Percentiles rank a stretch among this genome's conserved stretches.
phyloP scores from a whole-genome alignment of 2,329 filamentous ascomycete species.

The Zarea fungicola region DNA sequence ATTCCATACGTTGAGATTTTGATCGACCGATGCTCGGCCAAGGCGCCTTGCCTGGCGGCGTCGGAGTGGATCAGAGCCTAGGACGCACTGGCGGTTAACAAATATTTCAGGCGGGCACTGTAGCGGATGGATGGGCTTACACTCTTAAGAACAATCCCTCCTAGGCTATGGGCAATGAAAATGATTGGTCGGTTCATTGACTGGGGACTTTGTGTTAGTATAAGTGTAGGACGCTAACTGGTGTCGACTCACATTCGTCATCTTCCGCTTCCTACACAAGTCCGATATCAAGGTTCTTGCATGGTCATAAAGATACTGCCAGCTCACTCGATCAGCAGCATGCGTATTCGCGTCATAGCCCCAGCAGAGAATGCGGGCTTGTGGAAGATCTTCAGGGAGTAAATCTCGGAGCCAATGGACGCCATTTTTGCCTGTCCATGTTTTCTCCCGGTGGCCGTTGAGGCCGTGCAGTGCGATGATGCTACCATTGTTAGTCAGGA shows the following conservation, averaged over 20 bases:
- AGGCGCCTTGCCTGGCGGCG: conserved; percentile 20
- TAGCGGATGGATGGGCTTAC: conserved; percentile 18
- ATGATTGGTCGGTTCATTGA: conserved; percentile 25
- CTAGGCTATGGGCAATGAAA: conserved; percentile 28
- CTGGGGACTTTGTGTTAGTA: conserved; percentile 17
- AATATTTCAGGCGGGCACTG: conserved; percentile 3
- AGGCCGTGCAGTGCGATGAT: conserved; percentile 24
- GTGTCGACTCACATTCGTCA: conserved; percentile 16
- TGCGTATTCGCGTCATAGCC: conserved; percentile 30
- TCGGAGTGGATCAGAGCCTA: conserved; percentile 33
- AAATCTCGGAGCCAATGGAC: conserved; percentile 24
- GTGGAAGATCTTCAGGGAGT: conserved; percentile 24
- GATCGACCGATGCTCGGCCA: conserved; percentile 26
- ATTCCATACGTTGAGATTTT: conserved; percentile 32
- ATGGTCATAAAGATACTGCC: conserved; percentile 29
- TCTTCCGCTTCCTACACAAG: conserved; percentile 24
- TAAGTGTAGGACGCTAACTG: not conserved
- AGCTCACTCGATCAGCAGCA: conserved; percentile 20
- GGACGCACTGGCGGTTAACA: conserved; percentile 2
- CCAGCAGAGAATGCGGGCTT: conserved; percentile 28
- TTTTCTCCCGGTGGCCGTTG: conserved; percentile 20
- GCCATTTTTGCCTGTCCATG: conserved; percentile 20
- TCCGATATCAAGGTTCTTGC: conserved; percentile 28
- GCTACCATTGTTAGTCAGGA: conserved; percentile 12
- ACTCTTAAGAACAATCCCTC: conserved; percentile 29